Conservation (phyloP, 2,329 filamentous ascomycete species). For the Coniochaeta sp. region DNA sequence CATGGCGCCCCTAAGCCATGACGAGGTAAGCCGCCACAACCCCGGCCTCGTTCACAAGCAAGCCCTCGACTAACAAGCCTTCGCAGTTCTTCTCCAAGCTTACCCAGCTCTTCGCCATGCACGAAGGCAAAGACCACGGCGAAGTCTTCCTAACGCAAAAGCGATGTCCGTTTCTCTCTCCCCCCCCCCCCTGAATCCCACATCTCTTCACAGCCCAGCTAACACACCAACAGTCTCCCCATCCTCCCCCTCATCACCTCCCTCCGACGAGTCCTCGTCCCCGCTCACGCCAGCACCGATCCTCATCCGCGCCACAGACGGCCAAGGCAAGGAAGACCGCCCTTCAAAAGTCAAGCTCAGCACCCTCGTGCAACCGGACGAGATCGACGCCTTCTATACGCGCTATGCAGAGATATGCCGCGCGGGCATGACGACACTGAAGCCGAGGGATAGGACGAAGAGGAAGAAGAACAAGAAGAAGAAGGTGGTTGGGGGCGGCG, state of each 20-base stretch:
- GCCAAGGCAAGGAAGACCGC: constrained; percentile 54
- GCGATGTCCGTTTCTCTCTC: constrained; percentile 45
- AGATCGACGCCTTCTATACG: constrained; percentile 73
- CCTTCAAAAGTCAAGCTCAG: constrained; percentile 63
- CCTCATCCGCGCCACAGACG: constrained; percentile 78
- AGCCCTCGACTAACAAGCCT: constrained; percentile 8
- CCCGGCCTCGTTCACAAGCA: background rate
- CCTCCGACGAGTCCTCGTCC: constrained; percentile 54
- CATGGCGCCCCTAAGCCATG: constrained; percentile 29
- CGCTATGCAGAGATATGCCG: constrained; percentile 90
- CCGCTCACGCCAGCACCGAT: constrained; percentile 59
- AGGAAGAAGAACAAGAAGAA: constrained; percentile 74
- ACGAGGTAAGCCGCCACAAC: constrained; percentile 23
- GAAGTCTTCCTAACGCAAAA: constrained; percentile 72
- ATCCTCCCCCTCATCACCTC: constrained; percentile 33
- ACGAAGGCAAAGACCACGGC: constrained; percentile 64
- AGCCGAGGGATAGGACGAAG: constrained; percentile 89
- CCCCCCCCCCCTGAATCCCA: background rate
- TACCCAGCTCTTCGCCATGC: constrained; percentile 63
- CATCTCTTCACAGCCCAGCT: background rate
- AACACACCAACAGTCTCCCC: constrained; percentile 30
- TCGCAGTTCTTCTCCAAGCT: too few relatives aligned
- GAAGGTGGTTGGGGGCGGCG: constrained; percentile 31
- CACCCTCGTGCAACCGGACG: constrained; percentile 71
- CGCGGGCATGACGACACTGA: constrained; percentile 77